phyloP scores from a whole-genome alignment of 2,329 filamentous ascomycete species.

The Fusarium begoniae region DNA sequence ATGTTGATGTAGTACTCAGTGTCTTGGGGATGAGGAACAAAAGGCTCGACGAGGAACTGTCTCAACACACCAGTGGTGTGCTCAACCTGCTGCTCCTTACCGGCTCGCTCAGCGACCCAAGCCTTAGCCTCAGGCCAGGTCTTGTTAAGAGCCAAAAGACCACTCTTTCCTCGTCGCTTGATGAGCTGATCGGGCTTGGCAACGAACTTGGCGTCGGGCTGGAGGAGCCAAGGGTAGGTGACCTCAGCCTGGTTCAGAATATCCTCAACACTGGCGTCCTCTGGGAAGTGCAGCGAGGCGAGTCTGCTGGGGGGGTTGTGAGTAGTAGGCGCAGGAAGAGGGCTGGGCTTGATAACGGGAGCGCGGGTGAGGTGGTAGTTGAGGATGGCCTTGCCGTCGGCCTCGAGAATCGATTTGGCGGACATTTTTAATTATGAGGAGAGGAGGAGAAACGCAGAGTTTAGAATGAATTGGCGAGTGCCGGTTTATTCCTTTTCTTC shows the following conservation, averaged over 20 bases:
- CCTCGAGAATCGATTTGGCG: conserved; percentile 95
- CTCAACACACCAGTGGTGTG: conserved; percentile 86
- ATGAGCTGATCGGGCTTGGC: conserved; percentile 99
- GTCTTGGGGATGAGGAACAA: conserved; percentile 92
- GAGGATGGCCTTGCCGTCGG: conserved; percentile 99
- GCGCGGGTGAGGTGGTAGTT: conserved; percentile 99
- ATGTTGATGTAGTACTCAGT: conserved; percentile 99
- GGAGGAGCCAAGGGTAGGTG: conserved; percentile 95
- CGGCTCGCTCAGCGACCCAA: conserved; percentile 92
- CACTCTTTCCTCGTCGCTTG: conserved; percentile 99
- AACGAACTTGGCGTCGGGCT: conserved; percentile 87
- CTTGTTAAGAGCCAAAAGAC: conserved; percentile 96
- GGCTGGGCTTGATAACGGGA: conserved; percentile 96
- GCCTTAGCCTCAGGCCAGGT: conserved; percentile 92
- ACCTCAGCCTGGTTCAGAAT: conserved; percentile 95
- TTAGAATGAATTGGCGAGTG: conserved; percentile 40
- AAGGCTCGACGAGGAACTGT: conserved; percentile 98
- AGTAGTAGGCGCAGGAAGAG: conserved; percentile 82
- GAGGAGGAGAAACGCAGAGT: conserved; percentile 33
- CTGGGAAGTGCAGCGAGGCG: conserved; percentile 91
- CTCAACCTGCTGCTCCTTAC: conserved; percentile 94
- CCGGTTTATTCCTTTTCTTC: conserved; percentile 40
- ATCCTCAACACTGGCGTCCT: conserved; percentile 82
- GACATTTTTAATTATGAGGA: conserved; percentile 52
- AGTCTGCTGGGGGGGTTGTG: conserved; percentile 95